Base-by-base conservation (phyloP, 768 basidiomycete species). In the Kwoniella mangroviensis region DNA sequence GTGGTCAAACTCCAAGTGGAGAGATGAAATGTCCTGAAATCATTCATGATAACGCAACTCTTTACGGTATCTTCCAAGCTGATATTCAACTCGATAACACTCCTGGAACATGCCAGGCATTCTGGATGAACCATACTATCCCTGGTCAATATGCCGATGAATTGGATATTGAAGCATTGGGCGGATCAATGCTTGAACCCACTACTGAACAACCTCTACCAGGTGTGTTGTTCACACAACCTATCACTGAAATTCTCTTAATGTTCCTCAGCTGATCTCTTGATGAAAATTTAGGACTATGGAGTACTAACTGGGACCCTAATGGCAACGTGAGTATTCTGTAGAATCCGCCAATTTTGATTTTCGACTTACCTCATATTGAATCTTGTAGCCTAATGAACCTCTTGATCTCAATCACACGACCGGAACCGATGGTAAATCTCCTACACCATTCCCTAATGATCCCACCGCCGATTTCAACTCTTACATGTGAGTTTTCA, bases 21-120 rank as follows among this genome's bases (percentile, higher is more conserved):
- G 19, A 63, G 19, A 62, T 68, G 62, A 62, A 69, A n/a, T 69
- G 68, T 53, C 58, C 68, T 17, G 68, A 69, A 26, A 58, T 69
- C 21, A 45, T 55, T 5, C 45, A 45, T 45, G 28, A 56, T 34
- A 57, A 63, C 24, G 51, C 61, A 1, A 63, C 59, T 13, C 40
- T 60, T 19, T 49, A 60, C 17, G 68, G 68, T 28, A 56, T 69
- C 19, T 69, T 69, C 62, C 68, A 69, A 53, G 40, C 68, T 41
- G 56, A 58, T 7, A 63, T 63, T 21, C 61, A 63, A 40, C 43
- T 63, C 1, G 19, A 49, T 11, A 28, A 43, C 42, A 43, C 55
- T 7, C 21, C 41, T 12, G 68, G 68, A 12, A 63, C 61, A 12
- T 69, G 68, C 28, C 34, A 63, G 53, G 68, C 68, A 9, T 62